These are phyloP conservation scores for Millerozyma acaciae DNA, from an alignment of 805 yeast species.

Conservation along the genomic window DNA sequence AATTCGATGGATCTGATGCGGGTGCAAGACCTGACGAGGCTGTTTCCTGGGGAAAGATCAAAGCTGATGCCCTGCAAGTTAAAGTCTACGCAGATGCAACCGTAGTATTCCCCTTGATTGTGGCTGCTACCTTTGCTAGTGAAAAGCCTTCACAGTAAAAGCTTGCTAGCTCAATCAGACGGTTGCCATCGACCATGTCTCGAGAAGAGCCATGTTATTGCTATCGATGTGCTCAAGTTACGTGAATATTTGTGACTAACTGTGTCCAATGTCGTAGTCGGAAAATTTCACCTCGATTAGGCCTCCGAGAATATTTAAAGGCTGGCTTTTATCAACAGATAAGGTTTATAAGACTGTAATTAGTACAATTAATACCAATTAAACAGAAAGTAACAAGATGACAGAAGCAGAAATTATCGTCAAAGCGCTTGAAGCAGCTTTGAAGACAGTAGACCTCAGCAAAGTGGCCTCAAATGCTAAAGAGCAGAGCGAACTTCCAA, in stretches of 20 bases:
- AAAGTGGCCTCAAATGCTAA: not conserved
- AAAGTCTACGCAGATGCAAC: conserved; percentile 96
- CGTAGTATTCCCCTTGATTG: conserved; percentile 90
- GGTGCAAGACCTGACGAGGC: conserved; percentile 99
- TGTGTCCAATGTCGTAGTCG: too few relatives aligned
- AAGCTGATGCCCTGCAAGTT: conserved; percentile 86
- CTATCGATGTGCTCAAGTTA: too few relatives aligned
- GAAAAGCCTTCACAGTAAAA: conserved; percentile 16
- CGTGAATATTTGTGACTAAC: too few relatives aligned
- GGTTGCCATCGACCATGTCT: too few relatives aligned
- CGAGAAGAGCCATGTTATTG: too few relatives aligned
- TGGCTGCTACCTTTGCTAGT: conserved; percentile 95
- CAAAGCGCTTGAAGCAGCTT: conserved; percentile 3
- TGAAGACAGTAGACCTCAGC: conserved; percentile 2
- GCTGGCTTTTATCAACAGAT: too few relatives aligned
- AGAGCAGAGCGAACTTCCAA: not conserved
- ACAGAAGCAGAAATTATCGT: conserved; percentile 4
- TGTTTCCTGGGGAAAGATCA: conserved; percentile 97
- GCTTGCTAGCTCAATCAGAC: too few relatives aligned
- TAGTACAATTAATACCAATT: too few relatives aligned
- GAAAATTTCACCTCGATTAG: too few relatives aligned
- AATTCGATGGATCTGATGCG: conserved; percentile 97
- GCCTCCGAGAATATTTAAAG: too few relatives aligned
- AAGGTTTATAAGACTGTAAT: too few relatives aligned
- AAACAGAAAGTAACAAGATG: too few relatives aligned